Evolutionary conservation across 176 grass and related monocot genomes (phyloP), one percentile per base, ranked within the genome.

Genomic region (Tillandsia leiboldiana): DNA sequence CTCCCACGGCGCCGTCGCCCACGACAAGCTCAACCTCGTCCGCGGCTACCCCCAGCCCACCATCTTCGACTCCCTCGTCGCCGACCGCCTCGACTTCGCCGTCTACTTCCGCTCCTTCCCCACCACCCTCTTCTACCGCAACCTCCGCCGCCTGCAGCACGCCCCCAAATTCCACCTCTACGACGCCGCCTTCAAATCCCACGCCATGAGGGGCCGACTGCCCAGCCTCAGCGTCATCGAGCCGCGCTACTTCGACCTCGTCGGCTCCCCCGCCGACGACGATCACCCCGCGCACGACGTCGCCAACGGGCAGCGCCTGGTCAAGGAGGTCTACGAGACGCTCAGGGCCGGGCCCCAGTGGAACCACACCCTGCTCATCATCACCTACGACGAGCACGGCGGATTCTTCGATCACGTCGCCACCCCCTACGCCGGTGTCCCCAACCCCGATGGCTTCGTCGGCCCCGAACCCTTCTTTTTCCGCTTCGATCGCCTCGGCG

Each of bases 371-470:
- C 73, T 96, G 70, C 56, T 96, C 65, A 54, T 96, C 50, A 64
- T 96, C 73, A 96, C 91, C 8, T 90, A 96, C 71, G 91, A 96
- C 75, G 91, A 96, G 91, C 91, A 96, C 70, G 91, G 91, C 11
- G 88, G 91, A 0, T 96, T 96, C 72, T 96, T 91, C 51, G 91
- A 96, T 69, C 91, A 96, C 63, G 91, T 96, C 49, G 51, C 92
- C 11, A 91, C 92, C 14, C 88, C 92, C 49, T 76, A 75, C 50
- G 49, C 67, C 29, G 88, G 88, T 67, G 89, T 96, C 51, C 92
- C 92, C 17, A 96, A 79, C 77, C 92, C 92, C 18, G 92, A 96
- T 71, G 92, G 86, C 15, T 68, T 92, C n/a, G 26, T 63, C 0
- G 83, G 92, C 1, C 86, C 92, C 0, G 70, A 83, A 1, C 88